Percentiles rank a stretch among this genome's conserved stretches.
phyloP scores from a whole-genome alignment of 345 rosid genomes.

The Boechera divaricarpa region DNA sequence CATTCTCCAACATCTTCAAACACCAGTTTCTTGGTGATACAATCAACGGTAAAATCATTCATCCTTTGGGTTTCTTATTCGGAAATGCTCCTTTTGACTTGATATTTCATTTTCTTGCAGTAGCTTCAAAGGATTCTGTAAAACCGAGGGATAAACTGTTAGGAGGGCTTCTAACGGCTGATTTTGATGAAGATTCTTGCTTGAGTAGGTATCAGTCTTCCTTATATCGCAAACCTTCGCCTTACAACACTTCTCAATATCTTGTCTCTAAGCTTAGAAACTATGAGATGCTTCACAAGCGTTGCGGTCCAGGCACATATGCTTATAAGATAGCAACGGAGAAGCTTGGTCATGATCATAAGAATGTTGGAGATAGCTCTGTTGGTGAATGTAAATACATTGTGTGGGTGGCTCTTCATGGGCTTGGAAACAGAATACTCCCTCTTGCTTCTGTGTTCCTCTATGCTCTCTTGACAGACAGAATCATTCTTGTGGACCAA shows the following conservation, averaged over 20 bases:
- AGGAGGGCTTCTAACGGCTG: constrained; percentile 45
- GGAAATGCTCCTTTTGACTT: not conserved
- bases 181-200: constrained; percentile 43
- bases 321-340: constrained; percentile 39
- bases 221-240: constrained; percentile 43
- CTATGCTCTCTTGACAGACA: constrained; percentile 48
- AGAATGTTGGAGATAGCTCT: not conserved
- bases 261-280: constrained; percentile 47
- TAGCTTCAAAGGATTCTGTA: constrained; percentile 19
- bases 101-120: not conserved
- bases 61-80: not conserved
- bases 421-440: constrained; percentile 54
- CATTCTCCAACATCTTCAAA: constrained; percentile 33
- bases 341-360: constrained; percentile 25
- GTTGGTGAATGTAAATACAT: constrained; percentile 45
- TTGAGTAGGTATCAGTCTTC: constrained; percentile 42
- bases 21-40: constrained; percentile 21
- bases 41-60: constrained; percentile 21
- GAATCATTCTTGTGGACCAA: constrained; percentile 48
- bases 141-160: constrained; percentile 33
- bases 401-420: constrained; percentile 45
- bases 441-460: constrained; percentile 53
- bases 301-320: constrained; percentile 46
- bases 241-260: constrained; percentile 36
- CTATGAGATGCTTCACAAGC: constrained; percentile 49